Conservation (phyloP, 2,329 filamentous ascomycete genomes). For the Fusarium gaditjirri region DNA sequence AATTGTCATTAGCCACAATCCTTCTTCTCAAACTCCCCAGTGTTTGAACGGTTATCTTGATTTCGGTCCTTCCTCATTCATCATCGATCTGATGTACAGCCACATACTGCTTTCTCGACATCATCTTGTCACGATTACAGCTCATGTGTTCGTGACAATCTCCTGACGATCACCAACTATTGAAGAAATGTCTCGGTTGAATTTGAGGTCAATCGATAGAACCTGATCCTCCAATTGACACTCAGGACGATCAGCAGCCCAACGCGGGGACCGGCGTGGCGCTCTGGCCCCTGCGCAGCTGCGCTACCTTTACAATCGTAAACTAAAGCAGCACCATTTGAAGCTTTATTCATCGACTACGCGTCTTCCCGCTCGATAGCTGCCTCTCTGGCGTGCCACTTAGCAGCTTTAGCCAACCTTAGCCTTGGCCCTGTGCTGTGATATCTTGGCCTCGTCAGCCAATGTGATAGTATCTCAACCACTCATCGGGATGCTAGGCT, state of each 20-base stretch:
- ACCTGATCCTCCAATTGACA: constrained; percentile 17
- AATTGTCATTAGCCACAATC: constrained; percentile 13
- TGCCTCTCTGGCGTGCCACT: constrained; percentile 11
- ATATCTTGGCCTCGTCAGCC: constrained; percentile 3
- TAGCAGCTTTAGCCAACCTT: constrained; percentile 7
- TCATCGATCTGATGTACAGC: neutral
- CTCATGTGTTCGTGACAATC: neutral
- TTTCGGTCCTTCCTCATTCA: neutral
- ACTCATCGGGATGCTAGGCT: constrained; percentile 8
- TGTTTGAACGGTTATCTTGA: neutral
- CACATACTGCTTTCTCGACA: neutral
- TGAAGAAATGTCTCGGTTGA: constrained; percentile 19
- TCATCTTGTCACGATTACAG: constrained; percentile 4
- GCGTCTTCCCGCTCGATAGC: constrained; percentile 33
- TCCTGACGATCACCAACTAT: constrained; percentile 34
- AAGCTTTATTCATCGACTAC: constrained; percentile 22
- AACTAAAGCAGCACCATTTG: constrained; percentile 13
- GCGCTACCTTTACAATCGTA: constrained; percentile 18
- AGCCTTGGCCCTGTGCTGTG: constrained; percentile 5
- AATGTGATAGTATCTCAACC: constrained; percentile 6
- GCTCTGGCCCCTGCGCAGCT: constrained; percentile 33
- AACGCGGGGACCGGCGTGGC: constrained; percentile 15
- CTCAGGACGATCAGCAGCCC: neutral
- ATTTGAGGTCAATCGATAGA: constrained; percentile 11
- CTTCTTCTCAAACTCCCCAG: constrained; percentile 5